Base-by-base conservation (phyloP, 2,329 filamentous ascomycete genomes). In the Pseudogymnoascus sp. region DNA sequence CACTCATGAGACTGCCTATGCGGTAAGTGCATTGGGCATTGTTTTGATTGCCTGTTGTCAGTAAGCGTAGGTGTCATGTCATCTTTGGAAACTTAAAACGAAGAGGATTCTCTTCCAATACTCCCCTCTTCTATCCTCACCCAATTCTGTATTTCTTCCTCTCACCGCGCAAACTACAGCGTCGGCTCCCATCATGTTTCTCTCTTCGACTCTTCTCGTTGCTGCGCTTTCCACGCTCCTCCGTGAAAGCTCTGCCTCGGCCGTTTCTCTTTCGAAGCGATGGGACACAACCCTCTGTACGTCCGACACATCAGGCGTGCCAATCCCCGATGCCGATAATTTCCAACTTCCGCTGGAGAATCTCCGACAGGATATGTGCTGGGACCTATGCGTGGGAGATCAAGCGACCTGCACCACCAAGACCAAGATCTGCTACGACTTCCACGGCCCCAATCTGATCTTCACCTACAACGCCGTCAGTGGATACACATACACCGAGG, bases 351-450 rank as follows among this genome's bases (percentile, higher is more conserved):
- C 46, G 25, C 8, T 16, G 25, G 46, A 53, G 25, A 53, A 53
- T 53, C 46, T 53, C 46, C 23, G 46, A 31, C 46, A 53, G 25
- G 46, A 53, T 31, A 53, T 53, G 46, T 53, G 46, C 46, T 53
- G 46, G 46, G 46, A 53, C 46, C 46, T 53, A 53, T 53, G 46
- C 46, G 46, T 53, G 23, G 46, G 46, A 53, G 46, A 53, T 28
- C 46, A 53, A 53, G 23, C 46, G 14, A 18, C 46, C 25, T 53
- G 46, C 25, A 31, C 46, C 46, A 53, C 25, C 23, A 53, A 53
- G 46, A 53, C 46, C 6, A 53, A 53, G 46, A 53, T 53, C 23
- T 53, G 46, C 46, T 53, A 53, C 23, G 46, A 53, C 46, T 53
- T 53, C 46, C 46, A 16, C 25, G 46, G 46, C 46, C 46, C 46